These are phyloP conservation scores for Lentinula boryana DNA, from an alignment of 768 basidiomycete genomes.

Conservation along the genomic window DNA sequence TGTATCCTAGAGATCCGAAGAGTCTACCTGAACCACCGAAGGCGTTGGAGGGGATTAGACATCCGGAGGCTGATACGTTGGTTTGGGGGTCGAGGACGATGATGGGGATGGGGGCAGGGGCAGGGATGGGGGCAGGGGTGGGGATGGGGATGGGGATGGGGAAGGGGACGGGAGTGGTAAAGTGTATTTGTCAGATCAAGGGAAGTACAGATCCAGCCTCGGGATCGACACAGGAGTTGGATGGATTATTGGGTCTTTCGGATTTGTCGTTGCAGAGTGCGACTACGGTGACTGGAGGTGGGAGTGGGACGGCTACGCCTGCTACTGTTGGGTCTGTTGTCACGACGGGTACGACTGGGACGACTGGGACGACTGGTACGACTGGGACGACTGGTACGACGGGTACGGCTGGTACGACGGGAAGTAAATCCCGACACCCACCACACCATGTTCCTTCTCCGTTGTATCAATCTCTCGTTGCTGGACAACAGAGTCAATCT, in stretches of 20 bases:
- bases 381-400: neutral
- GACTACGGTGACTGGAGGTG: no score
- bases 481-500: no score
- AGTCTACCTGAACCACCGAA: neutral
- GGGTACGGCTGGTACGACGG: neutral
- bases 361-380: neutral
- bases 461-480: neutral
- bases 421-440: neutral
- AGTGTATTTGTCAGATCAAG: neutral
- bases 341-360: neutral
- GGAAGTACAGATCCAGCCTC: no score
- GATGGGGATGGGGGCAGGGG: no score
- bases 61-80: neutral
- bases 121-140: neutral
- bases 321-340: neutral
- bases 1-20: constrained; percentile 44
- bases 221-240: neutral
- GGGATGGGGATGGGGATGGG: no score
- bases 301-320: neutral
- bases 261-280: neutral
- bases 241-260: neutral
- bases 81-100: neutral
- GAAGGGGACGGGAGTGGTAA: neutral
- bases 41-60: neutral
- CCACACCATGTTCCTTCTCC: neutral